A percentile compares a stretch with the other conserved stretches of the same genome.
Conservation (phyloP, 2,329 filamentous ascomycete species). For the Onygena corvina region DNA sequence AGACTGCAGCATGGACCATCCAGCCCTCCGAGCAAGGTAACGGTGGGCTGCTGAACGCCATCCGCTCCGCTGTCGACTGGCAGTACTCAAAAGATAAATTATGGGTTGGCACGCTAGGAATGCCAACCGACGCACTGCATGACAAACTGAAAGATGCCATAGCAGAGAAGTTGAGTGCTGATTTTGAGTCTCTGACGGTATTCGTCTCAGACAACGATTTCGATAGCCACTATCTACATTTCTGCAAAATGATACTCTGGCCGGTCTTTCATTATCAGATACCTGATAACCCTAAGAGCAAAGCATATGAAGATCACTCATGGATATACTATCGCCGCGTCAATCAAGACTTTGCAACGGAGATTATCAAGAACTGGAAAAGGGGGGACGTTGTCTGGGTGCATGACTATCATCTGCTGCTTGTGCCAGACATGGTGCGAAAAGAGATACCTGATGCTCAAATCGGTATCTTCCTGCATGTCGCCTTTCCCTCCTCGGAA, state of each 20-base stretch:
- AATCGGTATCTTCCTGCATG: constrained; percentile 92
- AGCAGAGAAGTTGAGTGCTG: constrained; percentile 63
- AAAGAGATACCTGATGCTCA: constrained; percentile 78
- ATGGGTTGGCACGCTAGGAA: constrained; percentile 88
- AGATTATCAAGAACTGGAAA: constrained; percentile 85
- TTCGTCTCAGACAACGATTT: constrained; percentile 86
- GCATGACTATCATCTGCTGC: constrained; percentile 85
- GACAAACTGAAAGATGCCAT: constrained; percentile 70
- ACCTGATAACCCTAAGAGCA: constrained; percentile 94
- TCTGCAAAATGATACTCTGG: constrained; percentile 96
- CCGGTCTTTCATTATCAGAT: constrained; percentile 98
- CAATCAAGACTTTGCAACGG: constrained; percentile 86
- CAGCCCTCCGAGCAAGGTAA: constrained; percentile 84
- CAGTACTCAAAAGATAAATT: constrained; percentile 61
- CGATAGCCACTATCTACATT: constrained; percentile 87
- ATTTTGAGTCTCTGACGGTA: constrained; percentile 71
- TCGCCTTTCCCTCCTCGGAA: constrained; percentile 90
- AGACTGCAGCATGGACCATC: constrained; percentile 69
- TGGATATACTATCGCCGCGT: constrained; percentile 90
- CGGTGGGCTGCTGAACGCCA: constrained; percentile 78
- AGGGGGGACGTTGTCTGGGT: constrained; percentile 87
- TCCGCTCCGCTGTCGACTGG: constrained; percentile 61
- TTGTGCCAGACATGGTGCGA: constrained; percentile 80
- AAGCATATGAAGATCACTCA: constrained; percentile 92
- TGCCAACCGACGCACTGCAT: constrained; percentile 78